A percentile compares a stretch with the other conserved stretches of the same genome.
phyloP scores from a whole-genome alignment of 257 asterid genomes.

The Ophiorrhiza pumila region DNA sequence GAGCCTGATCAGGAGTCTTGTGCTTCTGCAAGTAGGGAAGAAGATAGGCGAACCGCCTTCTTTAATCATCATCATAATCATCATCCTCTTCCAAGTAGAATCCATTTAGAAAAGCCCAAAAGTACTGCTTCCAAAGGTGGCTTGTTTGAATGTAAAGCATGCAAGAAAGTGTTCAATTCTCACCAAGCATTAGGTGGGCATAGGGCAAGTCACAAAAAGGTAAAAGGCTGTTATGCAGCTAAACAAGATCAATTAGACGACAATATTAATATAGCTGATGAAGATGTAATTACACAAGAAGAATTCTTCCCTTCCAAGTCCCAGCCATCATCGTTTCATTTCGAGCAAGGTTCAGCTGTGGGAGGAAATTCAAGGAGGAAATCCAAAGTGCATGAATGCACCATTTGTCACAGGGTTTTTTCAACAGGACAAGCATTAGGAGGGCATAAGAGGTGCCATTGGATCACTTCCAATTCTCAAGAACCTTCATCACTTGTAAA shows the following conservation, averaged over 20 bases:
- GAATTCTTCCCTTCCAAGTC: conserved; percentile 45
- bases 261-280: conserved; percentile 26
- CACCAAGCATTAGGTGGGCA: conserved; percentile 97
- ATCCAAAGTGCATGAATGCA: conserved; percentile 76
- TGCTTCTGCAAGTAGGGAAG: conserved; percentile 73
- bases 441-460: conserved; percentile 94
- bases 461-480: conserved; percentile 72
- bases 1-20: conserved; percentile 69
- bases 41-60: conserved; percentile 36
- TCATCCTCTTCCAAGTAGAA: conserved; percentile 12
- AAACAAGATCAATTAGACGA: conserved; percentile 52
- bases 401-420: conserved; percentile 85
- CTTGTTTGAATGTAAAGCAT: conserved; percentile 82
- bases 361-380: conserved; percentile 56
- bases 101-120: conserved; percentile 20
- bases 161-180: conserved; percentile 88
- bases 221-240: conserved; percentile 84
- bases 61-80: conserved; percentile 20
- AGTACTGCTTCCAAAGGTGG: conserved; percentile 48
- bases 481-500: conserved; percentile 42
- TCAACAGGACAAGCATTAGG: conserved; percentile 92
- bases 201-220: conserved; percentile 90
- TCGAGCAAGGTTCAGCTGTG: conserved; percentile 34
- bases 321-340: conserved; percentile 34
- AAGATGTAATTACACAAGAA: conserved; percentile 37